These are phyloP conservation scores for Cocos nucifera DNA, from an alignment of 176 grass and related monocot species.

Conservation along the genomic window DNA sequence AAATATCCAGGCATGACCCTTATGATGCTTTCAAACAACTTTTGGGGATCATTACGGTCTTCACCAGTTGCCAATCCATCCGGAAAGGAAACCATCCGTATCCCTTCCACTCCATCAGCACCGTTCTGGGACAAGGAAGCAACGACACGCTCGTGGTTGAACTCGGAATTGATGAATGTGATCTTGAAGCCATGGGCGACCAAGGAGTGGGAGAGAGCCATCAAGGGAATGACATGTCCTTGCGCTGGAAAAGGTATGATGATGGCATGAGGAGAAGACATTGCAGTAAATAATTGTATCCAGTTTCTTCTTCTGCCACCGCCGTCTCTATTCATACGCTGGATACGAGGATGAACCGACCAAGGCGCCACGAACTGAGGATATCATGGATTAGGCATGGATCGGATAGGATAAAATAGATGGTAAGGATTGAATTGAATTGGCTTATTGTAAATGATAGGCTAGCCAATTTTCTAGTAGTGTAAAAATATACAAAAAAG, in stretches of 20 bases:
- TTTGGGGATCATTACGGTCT: constrained; percentile 35
- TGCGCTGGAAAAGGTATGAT: not conserved
- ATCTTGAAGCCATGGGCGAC: constrained; percentile 7
- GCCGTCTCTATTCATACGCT: too few species aligned
- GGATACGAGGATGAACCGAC: too few species aligned
- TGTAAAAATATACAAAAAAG: too few species aligned
- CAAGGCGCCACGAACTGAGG: too few species aligned
- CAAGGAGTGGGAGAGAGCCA: not conserved
- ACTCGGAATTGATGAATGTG: constrained; percentile 10
- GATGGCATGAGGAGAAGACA: too few species aligned
- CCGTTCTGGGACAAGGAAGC: not conserved
- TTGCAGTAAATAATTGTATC: too few species aligned
- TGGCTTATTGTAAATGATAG: too few species aligned
- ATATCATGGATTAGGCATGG: too few species aligned
- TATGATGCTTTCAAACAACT: constrained; percentile 11
- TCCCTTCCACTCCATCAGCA: not conserved
- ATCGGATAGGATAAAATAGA: too few species aligned
- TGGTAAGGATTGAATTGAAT: too few species aligned
- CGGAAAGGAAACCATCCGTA: constrained; percentile 46
- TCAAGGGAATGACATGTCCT: not conserved
- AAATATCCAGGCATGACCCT: constrained; percentile 31
- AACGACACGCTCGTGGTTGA: not conserved
- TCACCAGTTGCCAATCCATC: constrained; percentile 56
- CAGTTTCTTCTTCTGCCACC: too few species aligned
- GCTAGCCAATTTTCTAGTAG: too few species aligned